Percentiles rank a stretch among this genome's conserved stretches.
Evolutionary conservation across 192 early-diverging fungal genomes (phyloP).

Genomic region (Backusella liffmaniae): DNA sequence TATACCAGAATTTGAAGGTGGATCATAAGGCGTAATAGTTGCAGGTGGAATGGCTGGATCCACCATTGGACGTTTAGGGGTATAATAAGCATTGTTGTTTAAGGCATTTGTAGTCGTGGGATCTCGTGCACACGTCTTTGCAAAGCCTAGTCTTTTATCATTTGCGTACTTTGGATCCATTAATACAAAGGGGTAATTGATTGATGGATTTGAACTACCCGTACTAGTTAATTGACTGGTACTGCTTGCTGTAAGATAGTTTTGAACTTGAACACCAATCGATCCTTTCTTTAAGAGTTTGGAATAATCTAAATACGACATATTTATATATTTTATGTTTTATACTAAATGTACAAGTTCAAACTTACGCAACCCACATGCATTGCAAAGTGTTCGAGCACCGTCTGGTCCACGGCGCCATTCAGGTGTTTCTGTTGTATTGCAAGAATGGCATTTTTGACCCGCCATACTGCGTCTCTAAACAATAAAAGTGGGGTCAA

Average conservation of each 20-base stretch:
- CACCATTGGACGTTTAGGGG: neutral
- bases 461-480: conserved; percentile 20
- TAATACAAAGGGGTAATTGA: conserved; percentile 11
- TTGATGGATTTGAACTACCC: neutral
- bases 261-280: conserved; percentile 6
- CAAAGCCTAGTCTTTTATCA: neutral
- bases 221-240: neutral
- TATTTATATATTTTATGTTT: no score
- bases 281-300: conserved; percentile 12
- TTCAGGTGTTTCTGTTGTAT: conserved; percentile 86
- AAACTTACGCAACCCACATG: conserved; percentile 85
- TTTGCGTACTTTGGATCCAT: conserved; percentile 12
- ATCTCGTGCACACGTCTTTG: neutral
- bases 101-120: neutral
- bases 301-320: conserved; percentile 2
- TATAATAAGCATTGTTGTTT: neutral
- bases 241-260: neutral
- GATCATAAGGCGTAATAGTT: neutral
- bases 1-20: neutral
- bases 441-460: conserved; percentile 69
- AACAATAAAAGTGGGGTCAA: neutral
- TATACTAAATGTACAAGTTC: no score
- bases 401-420: conserved; percentile 93
- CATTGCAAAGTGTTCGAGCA: conserved; percentile 91
- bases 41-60: neutral